These are phyloP conservation scores for Calophaca sinica DNA, from an alignment of 306 rosid genomes.

Conservation along the genomic window DNA sequence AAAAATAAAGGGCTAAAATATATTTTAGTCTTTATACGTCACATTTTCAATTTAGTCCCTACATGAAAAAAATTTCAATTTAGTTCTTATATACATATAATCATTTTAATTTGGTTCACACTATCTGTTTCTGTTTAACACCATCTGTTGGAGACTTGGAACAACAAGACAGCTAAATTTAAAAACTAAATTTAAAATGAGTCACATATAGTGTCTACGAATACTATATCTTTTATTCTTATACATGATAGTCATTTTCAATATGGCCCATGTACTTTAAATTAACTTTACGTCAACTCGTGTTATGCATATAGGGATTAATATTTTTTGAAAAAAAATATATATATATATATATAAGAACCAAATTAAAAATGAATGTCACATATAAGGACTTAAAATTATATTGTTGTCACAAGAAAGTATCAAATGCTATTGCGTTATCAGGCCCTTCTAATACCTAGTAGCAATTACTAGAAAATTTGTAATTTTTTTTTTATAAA, in stretches of 20 bases:
- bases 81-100: background rate
- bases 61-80: background rate
- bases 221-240: background rate
- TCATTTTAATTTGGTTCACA: background rate
- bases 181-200: constrained; percentile 5
- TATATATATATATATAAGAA: background rate
- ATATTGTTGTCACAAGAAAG: background rate
- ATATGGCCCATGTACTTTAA: background rate
- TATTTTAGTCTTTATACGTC: background rate
- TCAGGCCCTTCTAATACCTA: background rate
- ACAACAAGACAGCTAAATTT: background rate
- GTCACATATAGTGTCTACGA: background rate
- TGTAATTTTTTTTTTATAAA: background rate
- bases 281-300: background rate
- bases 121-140: background rate
- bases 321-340: no score
- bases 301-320: background rate
- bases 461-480: background rate
- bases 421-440: background rate
- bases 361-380: constrained; percentile 4
- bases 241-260: background rate
- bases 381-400: background rate
- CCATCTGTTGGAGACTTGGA: background rate
- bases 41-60: background rate
- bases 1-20: constrained; percentile 15